phyloP scores from a whole-genome alignment of 208 protist species.

The Leishmania arabica region DNA sequence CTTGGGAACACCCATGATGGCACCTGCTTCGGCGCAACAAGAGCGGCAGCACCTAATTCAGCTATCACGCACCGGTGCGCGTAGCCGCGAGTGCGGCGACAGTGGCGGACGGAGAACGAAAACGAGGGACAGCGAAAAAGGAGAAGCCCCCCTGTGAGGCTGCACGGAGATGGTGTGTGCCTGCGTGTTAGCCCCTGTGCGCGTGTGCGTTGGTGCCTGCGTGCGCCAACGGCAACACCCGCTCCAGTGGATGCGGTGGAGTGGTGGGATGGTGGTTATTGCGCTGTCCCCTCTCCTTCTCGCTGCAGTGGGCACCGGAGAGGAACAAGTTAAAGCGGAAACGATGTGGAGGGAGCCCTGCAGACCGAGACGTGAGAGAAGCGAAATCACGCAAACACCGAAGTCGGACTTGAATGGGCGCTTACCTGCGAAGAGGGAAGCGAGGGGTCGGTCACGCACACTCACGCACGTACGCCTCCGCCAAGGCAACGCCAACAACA shows the following conservation, averaged over 20 bases:
- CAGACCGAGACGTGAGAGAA: background rate
- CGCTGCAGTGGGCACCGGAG: no score
- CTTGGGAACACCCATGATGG: conserved; percentile 93
- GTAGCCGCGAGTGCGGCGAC: background rate
- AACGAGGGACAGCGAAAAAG: background rate
- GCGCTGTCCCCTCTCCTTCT: background rate
- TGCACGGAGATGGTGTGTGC: background rate
- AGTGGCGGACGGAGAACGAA: background rate
- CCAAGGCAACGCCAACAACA: background rate
- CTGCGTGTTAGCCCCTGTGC: background rate
- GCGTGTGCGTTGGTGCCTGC: background rate
- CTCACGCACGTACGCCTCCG: background rate
- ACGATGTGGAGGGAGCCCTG: no score
- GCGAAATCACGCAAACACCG: background rate
- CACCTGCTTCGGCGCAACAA: background rate
- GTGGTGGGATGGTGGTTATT: background rate
- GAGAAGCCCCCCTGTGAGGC: background rate
- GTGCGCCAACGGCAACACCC: background rate
- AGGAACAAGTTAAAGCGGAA: no score
- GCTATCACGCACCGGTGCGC: background rate
- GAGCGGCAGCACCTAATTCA: background rate
- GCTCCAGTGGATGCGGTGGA: background rate
- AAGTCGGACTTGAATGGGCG: background rate
- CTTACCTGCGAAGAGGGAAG: background rate
- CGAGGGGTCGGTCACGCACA: background rate